Evolutionary conservation across 2,329 filamentous ascomycete species (phyloP).

Genomic region (Sarocladiaceae sp.): DNA sequence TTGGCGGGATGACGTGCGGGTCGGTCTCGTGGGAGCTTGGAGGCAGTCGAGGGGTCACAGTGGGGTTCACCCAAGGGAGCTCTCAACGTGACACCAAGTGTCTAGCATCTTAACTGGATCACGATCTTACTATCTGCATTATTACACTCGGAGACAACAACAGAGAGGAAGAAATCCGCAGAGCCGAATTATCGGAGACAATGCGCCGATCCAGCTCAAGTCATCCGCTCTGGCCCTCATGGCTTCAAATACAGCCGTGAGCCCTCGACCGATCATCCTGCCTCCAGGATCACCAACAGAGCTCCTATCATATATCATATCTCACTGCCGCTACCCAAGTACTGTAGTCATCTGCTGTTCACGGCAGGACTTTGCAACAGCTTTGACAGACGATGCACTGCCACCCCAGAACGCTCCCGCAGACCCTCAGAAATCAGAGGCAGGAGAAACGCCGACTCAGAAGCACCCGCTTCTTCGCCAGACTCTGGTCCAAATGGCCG

Average conservation of each 20-base stretch:
- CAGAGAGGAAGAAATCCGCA: neutral
- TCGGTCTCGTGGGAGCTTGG: conserved; percentile 3
- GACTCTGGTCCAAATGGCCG: conserved; percentile 65
- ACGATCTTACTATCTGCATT: too few species aligned
- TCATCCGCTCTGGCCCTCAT: neutral
- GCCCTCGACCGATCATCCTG: conserved; percentile 37
- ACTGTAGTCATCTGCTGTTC: conserved; percentile 69
- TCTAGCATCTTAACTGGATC: too few species aligned
- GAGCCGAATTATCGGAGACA: neutral
- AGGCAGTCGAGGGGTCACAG: conserved; percentile 12
- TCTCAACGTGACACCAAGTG: neutral
- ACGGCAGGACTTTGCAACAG: conserved; percentile 58
- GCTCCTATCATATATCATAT: conserved; percentile 62
- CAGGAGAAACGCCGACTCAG: neutral
- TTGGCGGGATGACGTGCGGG: conserved; percentile 13
- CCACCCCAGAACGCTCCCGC: conserved; percentile 1
- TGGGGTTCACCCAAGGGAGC: neutral
- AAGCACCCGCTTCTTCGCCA: conserved; percentile 47
- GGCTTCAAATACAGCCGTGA: conserved; percentile 14
- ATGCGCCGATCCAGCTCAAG: neutral
- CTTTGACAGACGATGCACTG: conserved; percentile 44
- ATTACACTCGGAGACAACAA: neutral
- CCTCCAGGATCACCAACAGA: conserved; percentile 52
- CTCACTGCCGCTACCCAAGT: conserved; percentile 50
- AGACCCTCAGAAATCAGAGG: neutral